Base-by-base conservation (phyloP, 2,329 filamentous ascomycete genomes). In the Aspergillus eucalypticola region DNA sequence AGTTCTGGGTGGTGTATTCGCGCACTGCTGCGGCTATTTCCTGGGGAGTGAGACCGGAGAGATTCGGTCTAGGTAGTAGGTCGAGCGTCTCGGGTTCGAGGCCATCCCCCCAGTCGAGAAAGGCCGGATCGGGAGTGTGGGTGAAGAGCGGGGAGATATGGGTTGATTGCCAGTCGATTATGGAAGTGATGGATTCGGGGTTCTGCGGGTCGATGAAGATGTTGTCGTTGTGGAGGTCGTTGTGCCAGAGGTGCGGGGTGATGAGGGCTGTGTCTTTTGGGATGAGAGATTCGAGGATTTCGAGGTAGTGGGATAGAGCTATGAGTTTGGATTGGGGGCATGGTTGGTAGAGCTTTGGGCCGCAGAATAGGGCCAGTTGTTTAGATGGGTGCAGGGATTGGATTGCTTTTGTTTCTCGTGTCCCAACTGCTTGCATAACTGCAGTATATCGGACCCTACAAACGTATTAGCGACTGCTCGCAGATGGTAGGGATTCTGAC, bases 81-180 rank as follows among this genome's bases (percentile, higher is more conserved):
- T 73, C 66, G 19, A 69, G 70, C 1, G 66, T 67, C 58, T 74
- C 67, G 19, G 71, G 69, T 53, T 70, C 66, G 46, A 69, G 65
- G 38, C 65, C 67, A 59, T 66, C 64, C 61, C 64, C 63, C 63
- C 64, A 73, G 15, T 64, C 60, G 10, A 74, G 60, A 59, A 73
- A 71, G 8, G 62, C 66, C 11, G 70, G 69, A 52, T 71, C 64
- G 35, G 63, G 63, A 56, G 60, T 65, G 6, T 73, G 68, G 55
- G 68, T 67, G 50, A 72, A 69, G 29, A 74, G 66, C 1, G 72
- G 71, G 1, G 68, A 67, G 50, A 73, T 58, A 41, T 73, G 69
- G 19, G 62, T 65, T 23, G 67, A 70, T 58, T 75, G 69, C 71
- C 70, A 74, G 61, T 74, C 69, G 25, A 75, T 72, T 6, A 75